These are phyloP conservation scores for Agapanthus africanus DNA, from an alignment of 106 monocot genomes.

Conservation along the genomic window DNA sequence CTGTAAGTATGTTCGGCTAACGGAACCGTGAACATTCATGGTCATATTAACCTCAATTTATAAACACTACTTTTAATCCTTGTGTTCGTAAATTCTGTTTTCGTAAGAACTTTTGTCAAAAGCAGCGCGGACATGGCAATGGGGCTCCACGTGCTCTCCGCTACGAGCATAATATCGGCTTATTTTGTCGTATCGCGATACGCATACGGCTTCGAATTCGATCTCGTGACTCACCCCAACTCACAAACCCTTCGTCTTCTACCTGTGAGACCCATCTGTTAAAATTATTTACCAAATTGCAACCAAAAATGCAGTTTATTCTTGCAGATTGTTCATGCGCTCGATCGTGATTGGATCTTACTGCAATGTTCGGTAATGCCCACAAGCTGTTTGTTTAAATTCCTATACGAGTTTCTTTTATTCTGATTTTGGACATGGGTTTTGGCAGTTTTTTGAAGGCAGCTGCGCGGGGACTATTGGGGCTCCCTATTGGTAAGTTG, in stretches of 20 bases:
- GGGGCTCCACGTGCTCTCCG: slow-evolving; percentile 20
- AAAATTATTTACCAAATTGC: not conserved
- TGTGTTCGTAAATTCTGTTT: too few relatives aligned
- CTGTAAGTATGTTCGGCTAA: too few relatives aligned
- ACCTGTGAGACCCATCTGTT: slow-evolving; percentile 13
- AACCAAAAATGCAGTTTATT: too few relatives aligned
- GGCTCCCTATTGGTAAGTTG: slow-evolving; percentile 37
- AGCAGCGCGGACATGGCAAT: not conserved
- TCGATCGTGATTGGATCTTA: slow-evolving; percentile 33
- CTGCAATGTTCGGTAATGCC: slow-evolving; percentile 34
- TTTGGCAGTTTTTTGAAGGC: slow-evolving; percentile 23
- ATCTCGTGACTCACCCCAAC: slow-evolving; percentile 31
- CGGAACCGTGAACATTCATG: too few relatives aligned
- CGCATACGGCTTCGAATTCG: slow-evolving; percentile 3
- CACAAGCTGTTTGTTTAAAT: slow-evolving; percentile 8
- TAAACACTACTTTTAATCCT: too few relatives aligned
- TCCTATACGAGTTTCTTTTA: not conserved
- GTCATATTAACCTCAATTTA: too few relatives aligned
- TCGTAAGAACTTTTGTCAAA: too few relatives aligned
- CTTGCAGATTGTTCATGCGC: slow-evolving; percentile 30
- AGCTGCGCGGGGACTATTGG: slow-evolving; percentile 26
- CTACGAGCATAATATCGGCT: slow-evolving; percentile 9
- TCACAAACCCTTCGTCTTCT: slow-evolving; percentile 34
- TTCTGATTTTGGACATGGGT: not conserved
- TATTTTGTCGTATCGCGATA: slow-evolving; percentile 8